These are phyloP conservation scores for Annulohypoxylon stygium DNA, from an alignment of 495 filamentous ascomycete species.

Conservation along the genomic window DNA sequence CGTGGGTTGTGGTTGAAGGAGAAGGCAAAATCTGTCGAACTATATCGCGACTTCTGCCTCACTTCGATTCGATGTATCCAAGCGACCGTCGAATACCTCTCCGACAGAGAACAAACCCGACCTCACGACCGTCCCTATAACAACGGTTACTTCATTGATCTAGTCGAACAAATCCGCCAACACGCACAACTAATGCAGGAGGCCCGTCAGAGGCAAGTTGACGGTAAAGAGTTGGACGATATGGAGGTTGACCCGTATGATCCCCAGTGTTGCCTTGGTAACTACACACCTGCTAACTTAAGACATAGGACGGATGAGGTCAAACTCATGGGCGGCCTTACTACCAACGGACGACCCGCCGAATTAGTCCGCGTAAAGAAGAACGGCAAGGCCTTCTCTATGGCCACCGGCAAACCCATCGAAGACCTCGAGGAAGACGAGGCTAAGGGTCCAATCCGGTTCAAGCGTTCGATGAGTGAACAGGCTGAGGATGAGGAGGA, in stretches of 20 bases:
- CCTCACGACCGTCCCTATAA: conserved; percentile 88
- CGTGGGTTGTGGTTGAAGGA: conserved; percentile 75
- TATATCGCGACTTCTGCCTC: conserved; percentile 87
- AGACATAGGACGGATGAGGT: conserved; percentile 71
- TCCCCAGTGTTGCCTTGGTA: background rate
- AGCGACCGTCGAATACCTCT: conserved; percentile 81
- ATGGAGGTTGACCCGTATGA: conserved; percentile 69
- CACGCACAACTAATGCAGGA: conserved; percentile 72
- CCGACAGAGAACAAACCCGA: conserved; percentile 82
- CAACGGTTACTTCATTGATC: conserved; percentile 93
- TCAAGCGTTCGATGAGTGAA: conserved; percentile 74
- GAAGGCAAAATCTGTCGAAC: conserved; percentile 72
- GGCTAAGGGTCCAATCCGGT: conserved; percentile 55
- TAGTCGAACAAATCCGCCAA: conserved; percentile 84
- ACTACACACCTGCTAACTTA: conserved; percentile 56
- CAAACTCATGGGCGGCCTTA: conserved; percentile 79
- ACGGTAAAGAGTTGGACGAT: conserved; percentile 58
- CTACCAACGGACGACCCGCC: conserved; percentile 79
- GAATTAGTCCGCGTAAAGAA: conserved; percentile 82
- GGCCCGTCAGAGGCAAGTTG: conserved; percentile 61
- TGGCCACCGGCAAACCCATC: conserved; percentile 70
- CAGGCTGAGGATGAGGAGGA: conserved; percentile 77
- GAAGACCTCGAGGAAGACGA: conserved; percentile 63
- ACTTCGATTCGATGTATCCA: conserved; percentile 87
- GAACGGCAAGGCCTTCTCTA: conserved; percentile 80